Evolutionary conservation across 805 yeast genomes (phyloP), one percentile per base, ranked within the genome.

Genomic region (Pachysolen tannophilus): DNA sequence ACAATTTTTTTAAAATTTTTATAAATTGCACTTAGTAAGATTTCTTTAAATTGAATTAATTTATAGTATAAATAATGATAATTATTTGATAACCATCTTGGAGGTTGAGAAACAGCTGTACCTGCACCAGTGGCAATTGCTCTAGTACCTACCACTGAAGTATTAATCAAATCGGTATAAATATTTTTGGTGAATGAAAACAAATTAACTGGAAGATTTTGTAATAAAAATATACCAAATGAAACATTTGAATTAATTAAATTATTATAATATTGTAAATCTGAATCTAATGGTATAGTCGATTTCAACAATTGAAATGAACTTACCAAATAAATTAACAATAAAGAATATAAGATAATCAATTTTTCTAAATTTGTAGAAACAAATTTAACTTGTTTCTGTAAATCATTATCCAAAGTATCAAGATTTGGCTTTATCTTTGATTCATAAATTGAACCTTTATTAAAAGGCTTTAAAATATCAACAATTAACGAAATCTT

Each of bases 201-300:
- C 0, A 46, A 7, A n/a, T 56, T 52, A 3, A 28, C 14, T 6
- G 68, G 69, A 6, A 58, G 41, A 0, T 55, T 57, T 46, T 69
- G 78, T 7, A 69, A 15, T 1, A 65, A 44, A 39, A 69, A 69
- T 1, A 67, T 14, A 3, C 49, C 32, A 13, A 56, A 39, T 20
- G 60, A 55, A 14, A 48, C 42, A 2, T 48, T 49, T 4, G 67
- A 60, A 9, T 57, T 44, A 3, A 58, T 44, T 0, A 63, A 48
- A 2, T 51, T 33, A 19, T 71, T 70, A 61, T 68, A 74, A 46
- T 72, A 75, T 21, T 53, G 52, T n/a, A 71, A 43, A 41, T 67
- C 70, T 27, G 62, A 63, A 16, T 54, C 40, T 10, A 71, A 43
- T 7, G 71, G 67, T 4, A 69, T 41, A 2, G 78, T 69, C 11